Evolutionary conservation across 371 early-diverging fungal genomes (phyloP).

Genomic region (Rhizopus arrhizus): DNA sequence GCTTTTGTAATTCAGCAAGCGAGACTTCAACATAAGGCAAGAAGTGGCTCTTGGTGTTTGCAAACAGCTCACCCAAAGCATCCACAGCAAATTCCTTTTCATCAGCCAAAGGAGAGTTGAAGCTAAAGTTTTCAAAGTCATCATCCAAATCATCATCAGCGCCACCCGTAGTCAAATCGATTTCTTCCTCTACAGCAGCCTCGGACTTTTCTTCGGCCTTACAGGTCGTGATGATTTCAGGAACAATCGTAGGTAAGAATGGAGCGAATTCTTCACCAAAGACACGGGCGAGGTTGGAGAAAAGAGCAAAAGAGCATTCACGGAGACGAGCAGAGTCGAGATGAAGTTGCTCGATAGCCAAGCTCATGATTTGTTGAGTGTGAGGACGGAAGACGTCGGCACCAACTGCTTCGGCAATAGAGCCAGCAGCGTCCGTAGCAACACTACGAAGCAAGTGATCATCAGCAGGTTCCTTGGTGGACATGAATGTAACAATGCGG

Average conservation of each 20-base stretch:
- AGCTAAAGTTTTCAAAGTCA: slow-evolving; percentile 54
- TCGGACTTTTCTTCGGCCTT: slow-evolving; percentile 67
- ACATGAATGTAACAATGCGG: slow-evolving; percentile 72
- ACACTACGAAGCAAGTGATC: slow-evolving; percentile 77
- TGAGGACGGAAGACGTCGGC: slow-evolving; percentile 78
- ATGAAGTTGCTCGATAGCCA: slow-evolving; percentile 78
- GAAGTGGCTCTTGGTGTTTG: slow-evolving; percentile 68
- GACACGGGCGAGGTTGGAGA: slow-evolving; percentile 75
- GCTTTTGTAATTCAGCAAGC: slow-evolving; percentile 59
- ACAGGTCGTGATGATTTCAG: slow-evolving; percentile 76
- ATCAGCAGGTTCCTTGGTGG: slow-evolving; percentile 58
- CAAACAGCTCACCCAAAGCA: slow-evolving; percentile 82
- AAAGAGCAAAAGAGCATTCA: slow-evolving; percentile 83
- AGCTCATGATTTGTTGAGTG: slow-evolving; percentile 67
- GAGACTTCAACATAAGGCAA: slow-evolving; percentile 79
- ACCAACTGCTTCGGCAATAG: slow-evolving; percentile 84
- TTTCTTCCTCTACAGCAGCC: slow-evolving; percentile 48
- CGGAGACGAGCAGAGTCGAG: slow-evolving; percentile 70
- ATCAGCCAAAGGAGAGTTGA: slow-evolving; percentile 81
- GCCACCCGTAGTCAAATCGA: slow-evolving; percentile 37
- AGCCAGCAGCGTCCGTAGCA: slow-evolving; percentile 81
- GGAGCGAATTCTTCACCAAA: slow-evolving; percentile 78
- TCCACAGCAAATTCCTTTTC: slow-evolving; percentile 91
- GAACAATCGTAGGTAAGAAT: slow-evolving; percentile 72
- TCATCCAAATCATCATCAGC: slow-evolving; percentile 48